Percentiles rank a stretch among this genome's conserved stretches.
Evolutionary conservation across 345 rosid genomes (phyloP).

Genomic region (Syzygium grande): DNA sequence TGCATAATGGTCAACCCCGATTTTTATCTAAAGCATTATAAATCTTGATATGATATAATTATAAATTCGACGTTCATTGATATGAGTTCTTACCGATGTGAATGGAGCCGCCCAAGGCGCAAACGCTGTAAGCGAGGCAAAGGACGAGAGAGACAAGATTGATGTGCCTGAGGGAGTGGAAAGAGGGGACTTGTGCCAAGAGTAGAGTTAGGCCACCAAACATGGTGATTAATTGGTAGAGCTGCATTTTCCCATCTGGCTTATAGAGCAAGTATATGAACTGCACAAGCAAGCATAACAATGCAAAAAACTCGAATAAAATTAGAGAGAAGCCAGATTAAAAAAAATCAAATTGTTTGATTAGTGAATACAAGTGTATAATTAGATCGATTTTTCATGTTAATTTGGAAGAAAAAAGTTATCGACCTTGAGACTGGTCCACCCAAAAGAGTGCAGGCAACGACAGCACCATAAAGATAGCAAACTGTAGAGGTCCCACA

Average conservation of each 20-base stretch:
- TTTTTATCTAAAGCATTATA: background rate
- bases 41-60: background rate
- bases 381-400: background rate
- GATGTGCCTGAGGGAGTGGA: slow-evolving; percentile 53
- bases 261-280: slow-evolving; percentile 33
- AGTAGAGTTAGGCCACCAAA: slow-evolving; percentile 22
- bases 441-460: slow-evolving; percentile 29
- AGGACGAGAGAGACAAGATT: slow-evolving; percentile 42
- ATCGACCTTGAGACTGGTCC: slow-evolving; percentile 49
- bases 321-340: background rate
- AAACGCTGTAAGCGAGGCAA: slow-evolving; percentile 36
- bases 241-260: slow-evolving; percentile 33
- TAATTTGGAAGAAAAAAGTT: background rate
- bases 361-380: background rate
- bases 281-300: slow-evolving; percentile 16
- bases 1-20: background rate
- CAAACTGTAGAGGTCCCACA: slow-evolving; percentile 48
- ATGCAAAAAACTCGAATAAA: background rate
- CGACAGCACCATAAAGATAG: slow-evolving; percentile 46
- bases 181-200: slow-evolving; percentile 57
- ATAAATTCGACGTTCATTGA: background rate
- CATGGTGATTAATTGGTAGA: slow-evolving; percentile 42
- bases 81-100: slow-evolving; percentile 9
- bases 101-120: slow-evolving; percentile 29
- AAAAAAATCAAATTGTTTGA: background rate